Evolutionary conservation across 371 early-diverging fungal genomes (phyloP), one percentile per base, ranked within the genome.

Genomic region (Funneliformis caledonium): DNA sequence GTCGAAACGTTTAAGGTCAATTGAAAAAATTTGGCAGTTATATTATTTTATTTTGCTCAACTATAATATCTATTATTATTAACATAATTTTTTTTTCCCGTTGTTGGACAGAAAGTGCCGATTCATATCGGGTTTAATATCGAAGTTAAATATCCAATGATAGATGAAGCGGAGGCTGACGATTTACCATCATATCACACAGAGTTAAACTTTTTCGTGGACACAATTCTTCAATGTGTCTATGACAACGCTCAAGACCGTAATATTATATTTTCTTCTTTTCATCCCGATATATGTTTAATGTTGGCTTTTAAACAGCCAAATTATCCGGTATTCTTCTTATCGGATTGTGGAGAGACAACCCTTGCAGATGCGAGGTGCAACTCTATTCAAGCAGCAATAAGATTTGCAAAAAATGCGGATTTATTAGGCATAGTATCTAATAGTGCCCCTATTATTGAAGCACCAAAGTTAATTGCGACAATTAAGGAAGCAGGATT

Each of bases 101-200:
- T 42, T 33, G 1, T 16, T 43, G 48, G 10, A 73, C 79, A 89
- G 89, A 87, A 88, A 31, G 93, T 96, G 8, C 97, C 98, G 0
- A 83, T 86, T 14, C 80, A 87, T 7, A 90, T 94, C 12, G 98
- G 97, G 9, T 96, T 98, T 82, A 97, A 99, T 81, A 94, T 99
- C 76, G 99, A 99, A 85, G 91, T 99, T 82, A 99, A 99, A 85
- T 98, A 99, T 82, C 98, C 99, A 0, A 92, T 94, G 91, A 85
- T 92, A 22, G 93, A 96, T 79, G 98, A 98, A 83, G 94, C 95
- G 14, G 95, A 95, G 85, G 88, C 87, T 37, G 92, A 92, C 59
- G 88, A 91, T 43, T 81, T 92, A 22, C 88, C 86, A 0, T 81
- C 83, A 52, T 76, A 42, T 37, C 89, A 85, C 61, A 92, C 91